Evolutionary conservation across 1,284 basidiomycete genomes (phyloP).

Genomic region (Leccinum subrobustum): DNA sequence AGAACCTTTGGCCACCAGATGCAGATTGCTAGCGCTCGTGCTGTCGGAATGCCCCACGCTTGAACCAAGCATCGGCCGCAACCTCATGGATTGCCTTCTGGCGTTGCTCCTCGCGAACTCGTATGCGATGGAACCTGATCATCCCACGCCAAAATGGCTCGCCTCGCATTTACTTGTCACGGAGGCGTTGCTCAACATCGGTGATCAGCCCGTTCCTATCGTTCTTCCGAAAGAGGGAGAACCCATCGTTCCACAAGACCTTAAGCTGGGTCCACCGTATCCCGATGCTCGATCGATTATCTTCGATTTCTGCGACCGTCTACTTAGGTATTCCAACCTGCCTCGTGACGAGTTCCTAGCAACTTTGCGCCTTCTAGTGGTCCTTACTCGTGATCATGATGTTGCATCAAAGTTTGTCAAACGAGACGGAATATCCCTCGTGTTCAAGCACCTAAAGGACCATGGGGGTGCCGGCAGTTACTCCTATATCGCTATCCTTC

Average conservation of each 20-base stretch:
- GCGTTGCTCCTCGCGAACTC: no score
- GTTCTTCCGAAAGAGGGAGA: conserved; percentile 69
- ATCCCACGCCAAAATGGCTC: conserved; percentile 76
- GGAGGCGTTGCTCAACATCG: conserved; percentile 77
- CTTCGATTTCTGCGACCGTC: conserved; percentile 69
- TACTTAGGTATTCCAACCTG: conserved; percentile 57
- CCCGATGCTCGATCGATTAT: conserved; percentile 61
- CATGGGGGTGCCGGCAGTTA: conserved; percentile 70
- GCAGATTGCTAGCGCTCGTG: conserved; percentile 66
- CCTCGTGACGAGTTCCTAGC: conserved; percentile 81
- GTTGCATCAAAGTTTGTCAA: conserved; percentile 53
- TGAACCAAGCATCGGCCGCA: no score
- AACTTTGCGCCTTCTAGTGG: conserved; percentile 67
- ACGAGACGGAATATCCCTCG: conserved; percentile 57
- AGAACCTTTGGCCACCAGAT: conserved; percentile 67
- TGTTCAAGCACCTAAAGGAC: conserved; percentile 66
- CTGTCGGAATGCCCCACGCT: no score
- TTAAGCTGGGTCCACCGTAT: conserved; percentile 61
- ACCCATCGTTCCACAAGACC: conserved; percentile 47
- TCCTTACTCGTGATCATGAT: conserved; percentile 67
- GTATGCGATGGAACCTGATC: conserved; percentile 46
- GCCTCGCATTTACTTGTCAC: conserved; percentile 81
- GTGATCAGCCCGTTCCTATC: conserved; percentile 57
- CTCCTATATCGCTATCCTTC: conserved; percentile 81
- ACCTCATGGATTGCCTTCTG: no score